These are phyloP conservation scores for Geotrichum citri-aurantii DNA, from an alignment of 1,139 yeast genomes.

Conservation along the genomic window DNA sequence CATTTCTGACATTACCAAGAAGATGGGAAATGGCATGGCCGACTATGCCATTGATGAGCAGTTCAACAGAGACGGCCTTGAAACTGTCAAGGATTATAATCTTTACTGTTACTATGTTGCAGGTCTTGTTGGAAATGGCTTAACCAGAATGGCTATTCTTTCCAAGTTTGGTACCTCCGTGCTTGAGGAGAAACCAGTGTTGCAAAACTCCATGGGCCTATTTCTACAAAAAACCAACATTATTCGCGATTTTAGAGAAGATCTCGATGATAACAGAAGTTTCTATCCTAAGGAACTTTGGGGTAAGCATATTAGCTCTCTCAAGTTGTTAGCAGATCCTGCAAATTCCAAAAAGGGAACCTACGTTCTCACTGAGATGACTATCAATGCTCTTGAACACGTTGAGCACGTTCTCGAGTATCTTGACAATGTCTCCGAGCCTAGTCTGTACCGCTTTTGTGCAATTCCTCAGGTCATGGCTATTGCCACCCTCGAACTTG, in stretches of 20 bases:
- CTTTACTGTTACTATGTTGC: slow-evolving; percentile 96
- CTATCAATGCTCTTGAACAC: slow-evolving; percentile 71
- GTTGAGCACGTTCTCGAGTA: slow-evolving; percentile 73
- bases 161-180: slow-evolving; percentile 43
- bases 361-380: slow-evolving; percentile 75
- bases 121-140: slow-evolving; percentile 94
- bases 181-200: slow-evolving; percentile 46
- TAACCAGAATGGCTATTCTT: slow-evolving; percentile 62
- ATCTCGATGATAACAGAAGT: slow-evolving; percentile 82
- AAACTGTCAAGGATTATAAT: slow-evolving; percentile 75
- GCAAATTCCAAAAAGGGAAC: slow-evolving; percentile 46
- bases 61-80: slow-evolving; percentile 73
- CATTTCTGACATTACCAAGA: slow-evolving; percentile 64
- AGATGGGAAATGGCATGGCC: slow-evolving; percentile 99
- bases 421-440: slow-evolving; percentile 71
- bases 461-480: slow-evolving; percentile 99
- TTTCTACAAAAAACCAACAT: slow-evolving; percentile 94
- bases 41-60: slow-evolving; percentile 73
- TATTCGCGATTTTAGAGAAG: slow-evolving; percentile 92
- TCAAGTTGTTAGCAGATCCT: slow-evolving; percentile 50
- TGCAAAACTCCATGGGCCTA: slow-evolving; percentile 86
- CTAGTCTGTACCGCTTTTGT: slow-evolving; percentile 82
- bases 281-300: slow-evolving; percentile 97
- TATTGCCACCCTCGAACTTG: slow-evolving; percentile 81
- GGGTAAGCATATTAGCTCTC: slow-evolving; percentile 57